Conservation (phyloP, 495 filamentous ascomycete species). For the Aspergillus biplanus region DNA sequence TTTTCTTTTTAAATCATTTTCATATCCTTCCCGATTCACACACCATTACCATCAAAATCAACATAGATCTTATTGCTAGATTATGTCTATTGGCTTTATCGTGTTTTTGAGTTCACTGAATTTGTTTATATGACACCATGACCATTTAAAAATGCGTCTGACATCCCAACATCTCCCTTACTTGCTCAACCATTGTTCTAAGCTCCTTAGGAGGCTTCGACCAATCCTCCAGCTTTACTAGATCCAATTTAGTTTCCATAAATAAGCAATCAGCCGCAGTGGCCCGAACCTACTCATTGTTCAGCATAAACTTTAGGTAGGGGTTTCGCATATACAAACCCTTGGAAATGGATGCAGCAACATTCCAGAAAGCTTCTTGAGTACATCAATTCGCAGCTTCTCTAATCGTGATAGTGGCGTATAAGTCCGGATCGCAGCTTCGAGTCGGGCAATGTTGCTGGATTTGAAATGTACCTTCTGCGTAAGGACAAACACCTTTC, state of each 20-base stretch:
- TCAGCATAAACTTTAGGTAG: neutral
- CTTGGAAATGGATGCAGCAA: slow-evolving; percentile 67
- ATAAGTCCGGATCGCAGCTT: slow-evolving; percentile 79
- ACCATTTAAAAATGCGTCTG: neutral
- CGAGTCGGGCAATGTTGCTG: slow-evolving; percentile 73
- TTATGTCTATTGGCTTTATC: too few species aligned
- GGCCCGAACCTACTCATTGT: slow-evolving; percentile 37
- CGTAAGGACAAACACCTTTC: slow-evolving; percentile 64
- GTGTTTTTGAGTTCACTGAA: too few species aligned
- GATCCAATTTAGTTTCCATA: slow-evolving; percentile 38
- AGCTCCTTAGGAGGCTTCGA: slow-evolving; percentile 43
- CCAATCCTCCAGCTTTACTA: slow-evolving; percentile 46
- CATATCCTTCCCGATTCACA: slow-evolving; percentile 13
- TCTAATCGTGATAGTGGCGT: slow-evolving; percentile 58
- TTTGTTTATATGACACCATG: too few species aligned
- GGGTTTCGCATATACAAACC: slow-evolving; percentile 37
- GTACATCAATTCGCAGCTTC: slow-evolving; percentile 44
- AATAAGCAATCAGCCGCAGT: slow-evolving; percentile 44
- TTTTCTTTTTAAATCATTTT: slow-evolving; percentile 25
- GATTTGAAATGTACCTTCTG: slow-evolving; percentile 85
- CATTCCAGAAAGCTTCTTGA: slow-evolving; percentile 61
- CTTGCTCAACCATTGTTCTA: slow-evolving; percentile 39
- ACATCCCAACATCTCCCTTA: slow-evolving; percentile 28
- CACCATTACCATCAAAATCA: slow-evolving; percentile 32
- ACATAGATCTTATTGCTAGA: too few species aligned